phyloP scores from a whole-genome alignment of 2,329 filamentous ascomycete species.

The Xylaria sp. region DNA sequence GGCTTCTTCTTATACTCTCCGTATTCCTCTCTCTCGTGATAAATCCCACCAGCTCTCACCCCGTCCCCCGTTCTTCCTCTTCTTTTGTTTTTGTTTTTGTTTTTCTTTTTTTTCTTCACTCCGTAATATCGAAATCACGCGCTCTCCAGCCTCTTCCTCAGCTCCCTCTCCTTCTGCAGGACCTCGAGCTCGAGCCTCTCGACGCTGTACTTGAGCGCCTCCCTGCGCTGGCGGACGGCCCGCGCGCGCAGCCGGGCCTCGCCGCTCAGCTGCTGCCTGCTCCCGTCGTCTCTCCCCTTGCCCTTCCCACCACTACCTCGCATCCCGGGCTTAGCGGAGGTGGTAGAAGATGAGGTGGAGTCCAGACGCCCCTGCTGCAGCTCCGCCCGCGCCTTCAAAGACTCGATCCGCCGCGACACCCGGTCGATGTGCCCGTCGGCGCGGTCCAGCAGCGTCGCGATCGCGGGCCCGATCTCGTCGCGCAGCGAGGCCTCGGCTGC shows the following conservation, averaged over 20 bases:
- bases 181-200: constrained; percentile 85
- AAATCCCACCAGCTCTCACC: constrained; percentile 1
- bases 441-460: constrained; percentile 75
- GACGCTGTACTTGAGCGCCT: constrained; percentile 83
- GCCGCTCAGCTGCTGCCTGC: constrained; percentile 55
- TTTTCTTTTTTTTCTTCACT: too few relatives aligned
- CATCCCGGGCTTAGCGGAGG: not conserved
- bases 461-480: constrained; percentile 87
- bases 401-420: constrained; percentile 79
- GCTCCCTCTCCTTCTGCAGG: constrained; percentile 69
- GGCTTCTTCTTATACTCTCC: too few relatives aligned
- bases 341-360: constrained; percentile 31
- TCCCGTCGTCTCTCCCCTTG: too few relatives aligned
- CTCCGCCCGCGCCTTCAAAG: constrained; percentile 79
- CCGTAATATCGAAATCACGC: too few relatives aligned
- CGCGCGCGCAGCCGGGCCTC: constrained; percentile 55
- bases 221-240: constrained; percentile 77
- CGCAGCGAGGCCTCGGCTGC: constrained; percentile 82
- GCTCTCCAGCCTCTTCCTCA: constrained; percentile 53
- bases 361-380: constrained; percentile 74
- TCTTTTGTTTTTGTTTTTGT: too few relatives aligned
- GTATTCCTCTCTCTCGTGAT: too few relatives aligned
- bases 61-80: too few relatives aligned
- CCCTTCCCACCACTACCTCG: constrained; percentile 3
- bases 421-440: constrained; percentile 84